Conservation (phyloP, 1,284 basidiomycete genomes). For the Moesziomyces sp. region DNA sequence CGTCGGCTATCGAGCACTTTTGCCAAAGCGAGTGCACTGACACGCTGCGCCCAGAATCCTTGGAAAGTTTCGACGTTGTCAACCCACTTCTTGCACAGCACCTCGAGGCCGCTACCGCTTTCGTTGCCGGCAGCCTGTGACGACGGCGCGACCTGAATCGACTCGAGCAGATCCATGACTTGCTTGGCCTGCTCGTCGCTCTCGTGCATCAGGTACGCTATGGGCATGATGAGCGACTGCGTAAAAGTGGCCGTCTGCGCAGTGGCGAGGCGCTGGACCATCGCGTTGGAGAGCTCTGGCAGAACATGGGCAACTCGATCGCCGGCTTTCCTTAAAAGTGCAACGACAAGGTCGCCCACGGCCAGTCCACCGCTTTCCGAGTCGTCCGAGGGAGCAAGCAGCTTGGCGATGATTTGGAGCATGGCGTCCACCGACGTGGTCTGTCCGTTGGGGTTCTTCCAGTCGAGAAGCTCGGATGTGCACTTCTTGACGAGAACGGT, state of each 20-base stretch:
- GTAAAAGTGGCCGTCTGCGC: constrained; percentile 89
- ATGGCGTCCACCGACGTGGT: constrained; percentile 41
- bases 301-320: constrained; percentile 81
- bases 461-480: constrained; percentile 79
- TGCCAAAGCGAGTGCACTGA: constrained; percentile 79
- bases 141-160: constrained; percentile 20
- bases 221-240: constrained; percentile 83
- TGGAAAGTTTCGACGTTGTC: constrained; percentile 93
- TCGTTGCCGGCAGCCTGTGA: constrained; percentile 2
- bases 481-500: constrained; percentile 89
- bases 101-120: constrained; percentile 76
- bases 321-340: constrained; percentile 82
- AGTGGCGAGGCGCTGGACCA: constrained; percentile 80
- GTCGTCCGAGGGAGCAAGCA: constrained; percentile 51
- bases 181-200: constrained; percentile 72
- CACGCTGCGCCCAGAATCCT: constrained; percentile 78
- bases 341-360: constrained; percentile 92
- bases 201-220: constrained; percentile 89
- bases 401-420: constrained; percentile 53
- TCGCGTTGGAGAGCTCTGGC: constrained; percentile 83
- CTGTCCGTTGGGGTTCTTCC: constrained; percentile 30
- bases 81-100: constrained; percentile 88
- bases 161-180: constrained; percentile 70
- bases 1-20: constrained; percentile 79
- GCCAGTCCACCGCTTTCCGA: constrained; percentile 81